phyloP scores from a whole-genome alignment of 345 rosid genomes.

The Gossypium herbaceum region DNA sequence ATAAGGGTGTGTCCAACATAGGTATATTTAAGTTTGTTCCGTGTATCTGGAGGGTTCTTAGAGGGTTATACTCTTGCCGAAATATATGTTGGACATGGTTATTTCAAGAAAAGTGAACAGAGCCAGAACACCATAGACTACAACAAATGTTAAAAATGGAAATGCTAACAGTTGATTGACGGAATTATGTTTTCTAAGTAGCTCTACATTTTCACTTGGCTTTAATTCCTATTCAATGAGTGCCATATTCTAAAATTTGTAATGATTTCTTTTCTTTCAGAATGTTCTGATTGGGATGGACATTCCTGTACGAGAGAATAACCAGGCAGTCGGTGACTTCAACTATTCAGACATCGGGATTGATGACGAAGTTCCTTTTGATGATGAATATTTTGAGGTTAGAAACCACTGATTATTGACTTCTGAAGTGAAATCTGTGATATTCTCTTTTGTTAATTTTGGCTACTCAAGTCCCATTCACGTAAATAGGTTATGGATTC shows the following conservation, averaged over 20 bases:
- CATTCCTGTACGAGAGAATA: slow-evolving; percentile 52
- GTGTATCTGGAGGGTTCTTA: neutral
- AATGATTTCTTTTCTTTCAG: slow-evolving; percentile 37
- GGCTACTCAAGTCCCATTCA: slow-evolving; percentile 13
- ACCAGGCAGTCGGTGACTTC: slow-evolving; percentile 43
- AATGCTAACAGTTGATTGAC: neutral
- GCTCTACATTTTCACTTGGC: neutral
- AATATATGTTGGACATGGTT: neutral
- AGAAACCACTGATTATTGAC: slow-evolving; percentile 23
- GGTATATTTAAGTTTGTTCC: neutral
- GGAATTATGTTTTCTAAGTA: neutral
- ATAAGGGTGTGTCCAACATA: neutral
- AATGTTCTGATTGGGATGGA: slow-evolving; percentile 83
- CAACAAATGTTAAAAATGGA: neutral
- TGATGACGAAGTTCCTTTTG: slow-evolving; percentile 44
- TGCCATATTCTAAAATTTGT: neutral
- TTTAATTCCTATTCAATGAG: neutral
- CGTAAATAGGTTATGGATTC: slow-evolving; percentile 58
- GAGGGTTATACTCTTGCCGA: neutral
- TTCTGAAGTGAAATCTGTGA: slow-evolving; percentile 2
- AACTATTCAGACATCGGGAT: slow-evolving; percentile 42
- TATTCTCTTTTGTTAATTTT: slow-evolving; percentile 2
- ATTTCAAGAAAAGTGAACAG: neutral
- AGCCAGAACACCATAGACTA: neutral
- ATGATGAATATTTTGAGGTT: slow-evolving; percentile 78